Percentiles rank a stretch among this genome's conserved stretches.
Conservation (phyloP, 106 monocot species). For the Phalaenopsis aphrodite region DNA sequence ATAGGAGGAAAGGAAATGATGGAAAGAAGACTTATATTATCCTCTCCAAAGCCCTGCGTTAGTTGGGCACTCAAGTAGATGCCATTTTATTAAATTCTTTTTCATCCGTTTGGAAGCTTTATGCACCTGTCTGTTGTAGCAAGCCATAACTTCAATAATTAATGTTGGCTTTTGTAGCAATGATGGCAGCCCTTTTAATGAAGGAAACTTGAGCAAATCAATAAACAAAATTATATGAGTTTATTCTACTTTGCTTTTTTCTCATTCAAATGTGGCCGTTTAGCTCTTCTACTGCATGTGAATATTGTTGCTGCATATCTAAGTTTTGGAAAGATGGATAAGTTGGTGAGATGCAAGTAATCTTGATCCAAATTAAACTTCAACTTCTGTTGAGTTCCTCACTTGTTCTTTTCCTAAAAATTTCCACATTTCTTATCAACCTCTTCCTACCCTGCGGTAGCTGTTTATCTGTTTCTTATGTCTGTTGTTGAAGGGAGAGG, state of each 20-base stretch:
- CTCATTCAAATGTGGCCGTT: not conserved
- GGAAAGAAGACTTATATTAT: too few species aligned
- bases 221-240: not conserved
- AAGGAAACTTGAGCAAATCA: not conserved
- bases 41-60: too few species aligned
- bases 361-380: not conserved
- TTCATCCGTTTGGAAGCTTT: not conserved
- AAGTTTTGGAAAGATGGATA: too few species aligned
- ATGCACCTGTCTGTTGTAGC: not conserved
- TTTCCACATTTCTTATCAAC: not conserved
- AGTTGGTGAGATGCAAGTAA: too few species aligned
- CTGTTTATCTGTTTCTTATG: not conserved
- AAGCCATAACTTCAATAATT: not conserved
- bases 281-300: not conserved
- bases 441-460: not conserved
- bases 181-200: not conserved
- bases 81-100: not conserved
- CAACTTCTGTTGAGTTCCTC: not conserved
- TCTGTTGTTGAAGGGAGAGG: not conserved
- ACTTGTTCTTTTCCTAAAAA: not conserved
- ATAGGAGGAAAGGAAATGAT: too few species aligned
- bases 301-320: too few species aligned
- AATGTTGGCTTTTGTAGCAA: not conserved
- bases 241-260: not conserved
- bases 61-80: not conserved